Percentiles rank a stretch among this genome's conserved stretches.
These are phyloP conservation scores for Aureobasidium lini DNA, from an alignment of 2,329 filamentous ascomycete genomes.

Conservation along the genomic window DNA sequence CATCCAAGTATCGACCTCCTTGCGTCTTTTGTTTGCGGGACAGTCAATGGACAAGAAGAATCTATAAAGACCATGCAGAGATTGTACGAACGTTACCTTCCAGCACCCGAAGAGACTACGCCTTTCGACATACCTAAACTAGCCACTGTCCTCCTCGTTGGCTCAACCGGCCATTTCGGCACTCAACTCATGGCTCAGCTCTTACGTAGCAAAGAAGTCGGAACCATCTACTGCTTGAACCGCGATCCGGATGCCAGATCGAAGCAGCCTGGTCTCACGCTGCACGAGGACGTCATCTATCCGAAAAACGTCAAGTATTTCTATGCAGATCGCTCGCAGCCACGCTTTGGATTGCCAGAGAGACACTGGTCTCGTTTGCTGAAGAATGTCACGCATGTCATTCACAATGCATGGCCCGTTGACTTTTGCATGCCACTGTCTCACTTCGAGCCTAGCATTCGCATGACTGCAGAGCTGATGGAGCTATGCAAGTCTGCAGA, in stretches of 20 bases:
- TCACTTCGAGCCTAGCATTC: constrained; percentile 24
- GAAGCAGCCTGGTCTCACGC: neutral
- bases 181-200: neutral
- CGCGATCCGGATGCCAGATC: neutral
- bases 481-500: constrained; percentile 15
- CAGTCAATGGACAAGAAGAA: neutral
- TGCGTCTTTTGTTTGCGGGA: neutral
- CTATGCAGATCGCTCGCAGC: constrained; percentile 8
- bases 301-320: neutral
- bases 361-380: constrained; percentile 19
- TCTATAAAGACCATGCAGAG: neutral
- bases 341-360: constrained; percentile 21
- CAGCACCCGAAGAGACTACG: neutral
- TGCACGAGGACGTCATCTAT: too few species aligned
- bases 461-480: neutral
- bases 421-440: constrained; percentile 30
- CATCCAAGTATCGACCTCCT: neutral
- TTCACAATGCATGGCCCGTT: constrained; percentile 33
- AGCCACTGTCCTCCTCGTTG: neutral
- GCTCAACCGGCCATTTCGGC: constrained; percentile 1
- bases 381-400: constrained; percentile 21
- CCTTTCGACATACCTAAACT: neutral
- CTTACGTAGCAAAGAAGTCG: constrained; percentile 19
- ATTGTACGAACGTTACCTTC: neutral
- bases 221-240: constrained; percentile 26